Evolutionary conservation across 2,329 filamentous ascomycete genomes (phyloP), one percentile per base, ranked within the genome.

Genomic region (Didymella keratinophila): DNA sequence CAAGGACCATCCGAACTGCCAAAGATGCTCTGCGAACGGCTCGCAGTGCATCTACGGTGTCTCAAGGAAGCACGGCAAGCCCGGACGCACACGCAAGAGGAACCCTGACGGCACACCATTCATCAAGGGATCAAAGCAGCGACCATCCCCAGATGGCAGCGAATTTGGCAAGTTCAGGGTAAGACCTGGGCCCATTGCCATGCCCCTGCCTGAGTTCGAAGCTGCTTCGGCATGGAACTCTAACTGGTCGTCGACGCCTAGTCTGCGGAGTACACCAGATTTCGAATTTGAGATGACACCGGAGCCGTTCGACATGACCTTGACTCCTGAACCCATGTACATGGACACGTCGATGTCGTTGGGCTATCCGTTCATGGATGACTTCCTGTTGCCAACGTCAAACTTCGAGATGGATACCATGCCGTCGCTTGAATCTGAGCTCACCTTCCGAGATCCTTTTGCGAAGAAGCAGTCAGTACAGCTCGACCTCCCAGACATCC

Each of bases 51-150:
- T 75, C 56, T 75, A 75, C 39, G 72, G 73, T 16, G 61, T 73
- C 28, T 74, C 72, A 25, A 71, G 73, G 50, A 76, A 75, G 58
- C 70, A 75, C 56, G 72, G 72, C 50, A 75, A 74, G 63, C 71
- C 72, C 9, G 72, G 72, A 9, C 67, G 73, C 20, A 70, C 63
- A 18, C 60, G 69, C 41, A 75, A 73, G 67, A 65, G 65, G 58
- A 74, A 74, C 47, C 66, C 69, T 49, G 72, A 75, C 51, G 68
- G 67, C 52, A 72, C 69, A 10, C 68, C 68, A 3, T 72, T 72
- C 53, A 63, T 71, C 51, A 75, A 73, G 47, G 60, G 56, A 18
- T 67, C 69, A 1, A 71, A 71, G 52, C 68, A 71, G 48, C 65
- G 68, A n/a, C 64, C 63, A n/a, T 71, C 68, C n/a, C 68, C 70